Evolutionary conservation across 257 asterid species (phyloP), one percentile per base, ranked within the genome.

Genomic region (Fraxinus quadrangulata): DNA sequence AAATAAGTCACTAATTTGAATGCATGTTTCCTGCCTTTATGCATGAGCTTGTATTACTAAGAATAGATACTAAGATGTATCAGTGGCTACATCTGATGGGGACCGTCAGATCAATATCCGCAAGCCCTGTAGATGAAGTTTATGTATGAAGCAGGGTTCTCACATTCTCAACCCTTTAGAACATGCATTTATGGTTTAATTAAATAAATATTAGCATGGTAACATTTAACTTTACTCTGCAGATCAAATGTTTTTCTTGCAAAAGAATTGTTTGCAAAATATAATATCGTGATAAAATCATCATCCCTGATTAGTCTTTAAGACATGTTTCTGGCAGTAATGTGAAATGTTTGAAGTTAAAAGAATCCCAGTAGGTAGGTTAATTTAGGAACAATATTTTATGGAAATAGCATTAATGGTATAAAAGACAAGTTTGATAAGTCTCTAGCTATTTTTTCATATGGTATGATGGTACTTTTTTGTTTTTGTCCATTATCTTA

Each of bases 401-500:
- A 61, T 11, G 11, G 6, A 23, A 23, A 26, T 14, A 5, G 34
- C 16, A 63, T 23, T 24, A 26, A 23, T 63, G 2, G 9, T 10
- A 63, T 11, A 23, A 23, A 63, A 26, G 17, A 63, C 69, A 26
- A 63, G 36, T 23, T 12, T 63, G 69, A 63, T 26, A 13, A 11
- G 16, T 13, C 34, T 23, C 3, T 78, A 33, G 5, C 54, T 54
- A 21, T 26, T 63, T 63, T 24, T 63, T 63, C 8, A 24, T 68
- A 70, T 28, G 45, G 34, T 42, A 70, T 26, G 69, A 66, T 70
- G 5, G 24, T 70, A 26, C 17, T 77, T 67, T 69, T 71, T 71
- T 74, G 65, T 39, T 78, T 71, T 37, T 42, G 28, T 73, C 67
- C 47, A 63, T 16, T 70, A 31, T 78, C 66, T 70, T 65, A 63